These are phyloP conservation scores for Aphanocladium album DNA, from an alignment of 2,329 filamentous ascomycete species.

Conservation along the genomic window DNA sequence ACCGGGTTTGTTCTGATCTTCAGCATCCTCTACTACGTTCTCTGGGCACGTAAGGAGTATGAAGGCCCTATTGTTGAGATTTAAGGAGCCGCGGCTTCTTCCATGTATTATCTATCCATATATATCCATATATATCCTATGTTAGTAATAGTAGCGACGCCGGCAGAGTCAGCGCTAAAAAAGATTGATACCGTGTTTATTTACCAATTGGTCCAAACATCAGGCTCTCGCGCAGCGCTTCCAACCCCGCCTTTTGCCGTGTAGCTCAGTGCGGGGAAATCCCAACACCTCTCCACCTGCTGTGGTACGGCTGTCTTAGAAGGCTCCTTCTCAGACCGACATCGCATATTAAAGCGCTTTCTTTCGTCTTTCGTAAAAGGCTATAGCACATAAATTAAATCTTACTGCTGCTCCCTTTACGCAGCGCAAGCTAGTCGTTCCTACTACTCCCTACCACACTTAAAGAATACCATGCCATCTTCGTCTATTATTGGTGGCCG, in stretches of 20 bases:
- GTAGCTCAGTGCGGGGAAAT: not conserved
- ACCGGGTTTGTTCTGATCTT: constrained; percentile 29
- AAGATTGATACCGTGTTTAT: too few species aligned
- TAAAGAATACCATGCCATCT: constrained; percentile 1
- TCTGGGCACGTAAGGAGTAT: constrained; percentile 38
- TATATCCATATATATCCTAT: not conserved
- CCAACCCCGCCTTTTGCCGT: not conserved
- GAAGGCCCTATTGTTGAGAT: constrained; percentile 37
- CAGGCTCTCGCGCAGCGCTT: not conserved
- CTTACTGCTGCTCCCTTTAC: too few species aligned
- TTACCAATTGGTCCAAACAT: not conserved
- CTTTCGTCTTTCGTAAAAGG: not conserved
- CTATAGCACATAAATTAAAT: too few species aligned
- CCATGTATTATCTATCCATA: not conserved
- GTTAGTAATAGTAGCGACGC: not conserved
- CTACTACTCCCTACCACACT: not conserved
- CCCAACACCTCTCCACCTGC: not conserved
- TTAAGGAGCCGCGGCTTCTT: not conserved
- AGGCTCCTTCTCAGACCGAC: not conserved
- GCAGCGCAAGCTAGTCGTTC: not conserved
- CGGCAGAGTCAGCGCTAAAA: not conserved
- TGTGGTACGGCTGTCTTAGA: not conserved
- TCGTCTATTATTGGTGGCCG: constrained; percentile 15
- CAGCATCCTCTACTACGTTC: constrained; percentile 41
- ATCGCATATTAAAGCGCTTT: not conserved